Percentiles rank a stretch among this genome's conserved stretches.
These are phyloP conservation scores for Salix arbutifolia DNA, from an alignment of 345 rosid genomes.

Conservation along the genomic window DNA sequence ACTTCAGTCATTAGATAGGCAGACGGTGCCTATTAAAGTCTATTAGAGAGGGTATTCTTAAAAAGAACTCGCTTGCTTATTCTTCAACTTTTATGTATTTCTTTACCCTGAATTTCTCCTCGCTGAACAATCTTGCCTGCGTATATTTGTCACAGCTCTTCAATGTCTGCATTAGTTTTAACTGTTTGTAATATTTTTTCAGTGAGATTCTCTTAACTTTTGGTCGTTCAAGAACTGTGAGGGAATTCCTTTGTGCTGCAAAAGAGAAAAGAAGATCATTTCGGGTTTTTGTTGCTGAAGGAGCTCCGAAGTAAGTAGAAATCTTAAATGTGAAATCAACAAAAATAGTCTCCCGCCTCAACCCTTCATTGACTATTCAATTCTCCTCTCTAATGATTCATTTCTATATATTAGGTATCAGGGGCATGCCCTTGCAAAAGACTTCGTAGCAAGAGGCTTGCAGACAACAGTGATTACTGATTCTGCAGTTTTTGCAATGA, in stretches of 20 bases:
- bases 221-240: slow-evolving; percentile 84
- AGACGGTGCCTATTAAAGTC: not conserved
- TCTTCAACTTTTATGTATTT: not conserved
- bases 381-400: not conserved
- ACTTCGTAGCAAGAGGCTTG: slow-evolving; percentile 74
- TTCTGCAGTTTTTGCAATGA: slow-evolving; percentile 93
- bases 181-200: slow-evolving; percentile 7
- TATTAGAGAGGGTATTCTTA: not conserved
- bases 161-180: not conserved
- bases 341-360: not conserved
- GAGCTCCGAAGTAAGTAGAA: slow-evolving; percentile 72
- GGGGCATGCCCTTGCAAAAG: slow-evolving; percentile 81
- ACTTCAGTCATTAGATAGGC: too few species aligned
- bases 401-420: slow-evolving; percentile 49
- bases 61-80: not conserved
- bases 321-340: not conserved
- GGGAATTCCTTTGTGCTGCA: slow-evolving; percentile 85
- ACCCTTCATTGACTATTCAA: not conserved
- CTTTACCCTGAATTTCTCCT: not conserved
- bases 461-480: slow-evolving; percentile 85
- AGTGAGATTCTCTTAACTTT: slow-evolving; percentile 90
- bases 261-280: slow-evolving; percentile 73
- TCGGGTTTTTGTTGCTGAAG: slow-evolving; percentile 82
- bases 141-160: not conserved
- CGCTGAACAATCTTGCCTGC: not conserved